Base-by-base conservation (phyloP, 192 early-diverging fungal species). In the Backusella macrospora region DNA sequence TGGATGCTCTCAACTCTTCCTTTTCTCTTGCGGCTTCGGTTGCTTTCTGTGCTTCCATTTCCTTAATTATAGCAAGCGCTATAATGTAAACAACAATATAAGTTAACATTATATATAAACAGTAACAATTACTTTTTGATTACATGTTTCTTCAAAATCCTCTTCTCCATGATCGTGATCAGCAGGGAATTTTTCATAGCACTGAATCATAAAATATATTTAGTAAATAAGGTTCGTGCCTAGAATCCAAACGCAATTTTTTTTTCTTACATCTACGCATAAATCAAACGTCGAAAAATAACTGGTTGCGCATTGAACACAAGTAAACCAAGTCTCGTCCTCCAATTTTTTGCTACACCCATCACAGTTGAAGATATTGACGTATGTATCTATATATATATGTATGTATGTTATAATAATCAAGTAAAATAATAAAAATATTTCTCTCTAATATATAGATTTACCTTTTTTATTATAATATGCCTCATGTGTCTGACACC, bases 401-500 rank as follows among this genome's bases (percentile, higher is more conserved):
- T 16, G 45, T 26, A 21, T 34, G 29, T 0, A 34, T 34, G 29
- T 48, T 7, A 18, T 12, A 63, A n/a, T n/a, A 43, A 71, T 52
- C 15, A 16, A 64, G 13, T 15, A 18, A 34, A 46, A 59, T 18
- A 52, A 39, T 39, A 29, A 62, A n/a, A 64, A 2, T 48, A 34
- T 55, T 59, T 48, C 12, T 65, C 8, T 23, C 14, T 37, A 34
- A 52, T 42, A 46, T 18, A 76, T 1, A 44, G n/a, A 71, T 18
- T 16, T 84, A 87, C 90, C 89, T 77, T 80, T 81, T 67, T 85
- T 74, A 21, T 84, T 65, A 5, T 88, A 77, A 39, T 80, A 72
- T 4, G 78, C 72, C 69, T 93, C 90, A 71, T 97, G 96, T 37
- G 81, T 84, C 4, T 92, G 87, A 72, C 96, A 97, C 93, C 93